Conservation (phyloP, 257 asterid genomes). For the Schizonepeta tenuifolia region DNA sequence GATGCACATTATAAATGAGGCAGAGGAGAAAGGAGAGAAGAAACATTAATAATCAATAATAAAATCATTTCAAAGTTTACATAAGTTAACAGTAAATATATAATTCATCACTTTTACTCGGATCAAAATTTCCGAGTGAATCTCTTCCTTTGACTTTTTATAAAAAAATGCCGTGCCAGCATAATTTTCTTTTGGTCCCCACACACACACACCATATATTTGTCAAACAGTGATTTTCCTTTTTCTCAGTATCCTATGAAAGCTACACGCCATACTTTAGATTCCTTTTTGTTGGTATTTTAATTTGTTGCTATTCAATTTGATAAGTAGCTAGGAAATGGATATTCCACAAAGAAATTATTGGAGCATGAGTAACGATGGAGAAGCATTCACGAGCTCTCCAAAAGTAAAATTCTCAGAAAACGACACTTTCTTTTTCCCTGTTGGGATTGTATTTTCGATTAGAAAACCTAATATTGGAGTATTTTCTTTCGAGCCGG, state of each 20-base stretch:
- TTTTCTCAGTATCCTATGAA: constrained; percentile 13
- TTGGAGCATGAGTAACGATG: not conserved
- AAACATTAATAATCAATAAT: no score
- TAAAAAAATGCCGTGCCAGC: not conserved
- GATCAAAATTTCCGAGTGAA: not conserved
- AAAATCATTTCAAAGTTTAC: no score
- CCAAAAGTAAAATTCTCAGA: no score
- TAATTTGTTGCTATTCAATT: not conserved
- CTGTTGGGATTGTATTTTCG: no score
- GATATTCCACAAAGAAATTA: not conserved
- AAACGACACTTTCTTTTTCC: no score
- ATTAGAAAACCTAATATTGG: no score
- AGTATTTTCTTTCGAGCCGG: no score
- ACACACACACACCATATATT: not conserved
- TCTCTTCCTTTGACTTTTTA: not conserved
- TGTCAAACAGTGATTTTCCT: constrained; percentile 14
- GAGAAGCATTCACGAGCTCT: not conserved
- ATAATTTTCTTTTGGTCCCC: not conserved
- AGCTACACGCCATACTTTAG: constrained; percentile 26
- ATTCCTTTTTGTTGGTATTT: not conserved
- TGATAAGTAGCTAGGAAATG: not conserved
- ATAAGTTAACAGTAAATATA: no score
- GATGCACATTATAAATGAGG: no score
- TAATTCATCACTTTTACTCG: not conserved
- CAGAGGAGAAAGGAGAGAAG: no score